Conservation (phyloP, 2,329 filamentous ascomycete species). For the Trichophyton mentagrophytes region DNA sequence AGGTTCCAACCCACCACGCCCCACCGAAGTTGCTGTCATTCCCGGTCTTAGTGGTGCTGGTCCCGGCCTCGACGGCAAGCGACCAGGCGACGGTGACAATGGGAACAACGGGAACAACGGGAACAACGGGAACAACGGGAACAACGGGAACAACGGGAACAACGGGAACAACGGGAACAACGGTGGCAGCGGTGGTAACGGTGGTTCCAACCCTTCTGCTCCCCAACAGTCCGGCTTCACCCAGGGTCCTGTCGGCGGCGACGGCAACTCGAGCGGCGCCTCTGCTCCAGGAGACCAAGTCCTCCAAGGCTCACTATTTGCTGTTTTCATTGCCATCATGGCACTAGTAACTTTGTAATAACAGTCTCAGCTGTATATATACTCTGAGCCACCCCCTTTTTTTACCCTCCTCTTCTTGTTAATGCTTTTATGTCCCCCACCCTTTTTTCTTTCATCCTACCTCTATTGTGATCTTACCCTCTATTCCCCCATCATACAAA, state of each 20-base stretch:
- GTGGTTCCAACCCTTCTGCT: constrained; percentile 8
- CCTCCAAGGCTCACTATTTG: constrained; percentile 35
- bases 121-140: too few relatives aligned
- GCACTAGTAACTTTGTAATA: constrained; percentile 34
- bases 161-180: constrained; percentile 9
- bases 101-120: too few relatives aligned
- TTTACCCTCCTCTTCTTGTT: neutral
- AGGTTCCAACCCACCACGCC: constrained; percentile 19
- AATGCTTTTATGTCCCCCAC: neutral
- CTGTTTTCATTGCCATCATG: constrained; percentile 35
- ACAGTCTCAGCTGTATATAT: neutral
- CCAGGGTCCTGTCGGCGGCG: constrained; percentile 15
- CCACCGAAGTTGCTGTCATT: constrained; percentile 19
- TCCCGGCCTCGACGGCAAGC: constrained; percentile 19
- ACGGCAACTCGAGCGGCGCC: constrained; percentile 19
- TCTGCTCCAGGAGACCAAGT: constrained; percentile 28
- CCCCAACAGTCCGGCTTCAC: constrained; percentile 20
- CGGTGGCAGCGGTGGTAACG: constrained; percentile 14
- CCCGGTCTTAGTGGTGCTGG: constrained; percentile 25
- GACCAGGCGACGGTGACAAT: constrained; percentile 13
- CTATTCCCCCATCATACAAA: neutral
- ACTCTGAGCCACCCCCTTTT: neutral
- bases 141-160: too few relatives aligned
- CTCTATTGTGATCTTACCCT: too few relatives aligned
- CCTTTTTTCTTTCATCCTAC: neutral